Conservation (phyloP, 2,329 filamentous ascomycete species). For the Aspergillus pseudonomiae region DNA sequence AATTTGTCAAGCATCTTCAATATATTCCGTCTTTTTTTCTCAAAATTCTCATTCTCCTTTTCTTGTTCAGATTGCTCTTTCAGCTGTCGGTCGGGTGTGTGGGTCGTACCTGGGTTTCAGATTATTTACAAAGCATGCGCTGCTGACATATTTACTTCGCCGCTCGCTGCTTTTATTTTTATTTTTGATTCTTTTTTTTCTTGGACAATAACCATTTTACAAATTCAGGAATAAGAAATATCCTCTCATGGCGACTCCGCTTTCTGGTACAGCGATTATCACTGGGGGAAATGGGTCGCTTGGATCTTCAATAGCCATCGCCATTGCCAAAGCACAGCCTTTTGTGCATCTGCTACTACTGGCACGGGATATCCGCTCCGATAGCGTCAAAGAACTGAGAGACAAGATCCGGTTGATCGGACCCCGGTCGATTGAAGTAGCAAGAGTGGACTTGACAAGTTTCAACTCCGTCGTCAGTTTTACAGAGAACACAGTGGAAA, state of each 20-base stretch:
- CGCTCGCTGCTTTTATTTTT: not conserved
- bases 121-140: slow-evolving; percentile 1
- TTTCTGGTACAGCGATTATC: slow-evolving; percentile 41
- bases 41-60: not conserved
- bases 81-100: not conserved
- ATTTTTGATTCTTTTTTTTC: not conserved
- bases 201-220: not conserved
- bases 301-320: slow-evolving; percentile 39
- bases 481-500: slow-evolving; percentile 34
- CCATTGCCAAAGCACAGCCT: slow-evolving; percentile 41
- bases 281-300: slow-evolving; percentile 40
- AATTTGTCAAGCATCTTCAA: not conserved
- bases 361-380: slow-evolving; percentile 33
- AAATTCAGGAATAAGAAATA: not conserved
- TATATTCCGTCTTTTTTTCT: not conserved
- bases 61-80: not conserved
- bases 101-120: not conserved
- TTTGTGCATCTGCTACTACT: slow-evolving; percentile 38
- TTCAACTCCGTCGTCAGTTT: slow-evolving; percentile 37
- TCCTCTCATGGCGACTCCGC: slow-evolving; percentile 35
- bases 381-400: slow-evolving; percentile 32
- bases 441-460: slow-evolving; percentile 34
- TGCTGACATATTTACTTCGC: slow-evolving; percentile 1
- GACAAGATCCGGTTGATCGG: slow-evolving; percentile 36
- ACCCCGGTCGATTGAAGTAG: slow-evolving; percentile 38